Evolutionary conservation across 257 asterid species (phyloP).

Genomic region (Rehmannia glutinosa): DNA sequence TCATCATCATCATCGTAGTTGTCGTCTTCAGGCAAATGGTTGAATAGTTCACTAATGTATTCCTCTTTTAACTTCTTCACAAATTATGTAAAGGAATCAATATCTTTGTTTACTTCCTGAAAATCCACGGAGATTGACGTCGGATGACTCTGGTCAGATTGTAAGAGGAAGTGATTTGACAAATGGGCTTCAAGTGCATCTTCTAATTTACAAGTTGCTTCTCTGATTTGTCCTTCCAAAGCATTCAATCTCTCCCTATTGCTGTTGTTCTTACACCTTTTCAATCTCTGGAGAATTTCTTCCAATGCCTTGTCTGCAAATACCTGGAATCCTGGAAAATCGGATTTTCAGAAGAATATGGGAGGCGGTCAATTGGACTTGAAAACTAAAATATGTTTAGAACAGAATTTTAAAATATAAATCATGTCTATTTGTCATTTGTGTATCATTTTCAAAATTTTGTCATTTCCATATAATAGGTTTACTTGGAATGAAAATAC

Average conservation of each 20-base stretch:
- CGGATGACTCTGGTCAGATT: background rate
- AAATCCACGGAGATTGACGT: background rate
- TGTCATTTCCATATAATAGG: too few species aligned
- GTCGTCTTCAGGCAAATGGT: background rate
- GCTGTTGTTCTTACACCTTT: too few species aligned
- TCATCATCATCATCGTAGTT: background rate
- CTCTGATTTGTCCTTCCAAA: slow-evolving; percentile 12
- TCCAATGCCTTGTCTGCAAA: too few species aligned
- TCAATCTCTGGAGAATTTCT: too few species aligned
- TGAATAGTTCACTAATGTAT: background rate
- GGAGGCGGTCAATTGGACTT: too few species aligned
- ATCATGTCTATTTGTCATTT: too few species aligned
- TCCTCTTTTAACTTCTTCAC: background rate
- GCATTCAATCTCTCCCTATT: background rate
- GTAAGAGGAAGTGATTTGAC: background rate
- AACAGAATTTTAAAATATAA: too few species aligned
- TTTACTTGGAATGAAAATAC: too few species aligned
- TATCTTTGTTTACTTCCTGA: background rate
- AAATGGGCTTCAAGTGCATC: slow-evolving; percentile 4
- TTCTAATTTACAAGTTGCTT: background rate
- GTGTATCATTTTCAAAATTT: too few species aligned
- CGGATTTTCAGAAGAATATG: too few species aligned
- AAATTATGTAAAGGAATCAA: background rate
- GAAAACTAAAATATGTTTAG: too few species aligned
- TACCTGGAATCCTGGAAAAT: too few species aligned